phyloP scores from a whole-genome alignment of 306 rosid species.

The Lithocarpus polystachyus region DNA sequence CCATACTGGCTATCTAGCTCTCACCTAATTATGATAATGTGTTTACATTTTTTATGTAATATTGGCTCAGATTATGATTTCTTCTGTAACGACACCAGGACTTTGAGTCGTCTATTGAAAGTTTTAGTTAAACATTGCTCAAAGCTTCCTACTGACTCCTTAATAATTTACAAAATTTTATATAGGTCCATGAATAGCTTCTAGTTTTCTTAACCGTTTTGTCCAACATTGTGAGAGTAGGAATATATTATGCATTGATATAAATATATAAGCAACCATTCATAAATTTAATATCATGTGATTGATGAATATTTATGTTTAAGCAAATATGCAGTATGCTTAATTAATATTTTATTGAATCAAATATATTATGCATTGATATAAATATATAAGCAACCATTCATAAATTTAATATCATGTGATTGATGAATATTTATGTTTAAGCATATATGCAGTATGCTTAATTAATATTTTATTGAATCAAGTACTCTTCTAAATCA shows the following conservation, averaged over 20 bases:
- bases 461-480: neutral
- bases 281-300: neutral
- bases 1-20: neutral
- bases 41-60: neutral
- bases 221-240: slow-evolving; percentile 25
- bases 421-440: neutral
- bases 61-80: neutral
- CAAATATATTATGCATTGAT: neutral
- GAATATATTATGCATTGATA: neutral
- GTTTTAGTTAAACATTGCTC: neutral
- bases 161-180: neutral
- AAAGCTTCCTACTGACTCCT: slow-evolving; percentile 20
- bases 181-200: too few relatives aligned
- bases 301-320: neutral
- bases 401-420: neutral
- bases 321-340: neutral
- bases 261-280: neutral
- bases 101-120: neutral
- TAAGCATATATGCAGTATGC: neutral
- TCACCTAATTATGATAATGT: neutral
- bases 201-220: slow-evolving; percentile 49
- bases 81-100: neutral
- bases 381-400: neutral
- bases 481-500: slow-evolving; percentile 8
- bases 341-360: neutral